Evolutionary conservation across 2,329 filamentous ascomycete genomes (phyloP).

Genomic region (Magnaporthiopsis incrustans): DNA sequence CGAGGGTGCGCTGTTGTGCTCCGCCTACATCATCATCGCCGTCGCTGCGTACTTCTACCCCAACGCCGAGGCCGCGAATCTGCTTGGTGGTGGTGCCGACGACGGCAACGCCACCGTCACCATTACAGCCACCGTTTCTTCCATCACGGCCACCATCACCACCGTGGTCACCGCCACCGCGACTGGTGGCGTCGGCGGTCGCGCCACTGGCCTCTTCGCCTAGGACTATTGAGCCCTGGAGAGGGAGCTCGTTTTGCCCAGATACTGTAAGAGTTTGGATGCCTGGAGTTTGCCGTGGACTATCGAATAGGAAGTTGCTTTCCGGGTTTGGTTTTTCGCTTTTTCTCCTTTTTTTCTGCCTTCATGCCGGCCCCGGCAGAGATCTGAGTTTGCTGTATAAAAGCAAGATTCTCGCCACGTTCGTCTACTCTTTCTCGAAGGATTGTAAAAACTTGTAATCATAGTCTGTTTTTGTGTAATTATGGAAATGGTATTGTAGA

Average conservation of each 20-base stretch:
- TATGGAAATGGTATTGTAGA: not conserved
- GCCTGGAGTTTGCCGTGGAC: not conserved
- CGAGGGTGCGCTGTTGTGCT: slow-evolving; percentile 21
- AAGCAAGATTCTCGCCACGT: too few relatives aligned
- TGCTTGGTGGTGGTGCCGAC: slow-evolving; percentile 14
- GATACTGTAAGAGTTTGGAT: not conserved
- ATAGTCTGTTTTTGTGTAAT: not conserved
- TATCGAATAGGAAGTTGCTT: too few relatives aligned
- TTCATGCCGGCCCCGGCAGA: too few relatives aligned
- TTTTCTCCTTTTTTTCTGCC: too few relatives aligned
- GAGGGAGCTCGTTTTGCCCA: not conserved
- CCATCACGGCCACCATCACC: not conserved
- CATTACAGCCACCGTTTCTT: not conserved
- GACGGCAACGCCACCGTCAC: not conserved
- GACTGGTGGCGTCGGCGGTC: not conserved
- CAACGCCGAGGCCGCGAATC: slow-evolving; percentile 14
- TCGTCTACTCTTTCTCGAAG: not conserved
- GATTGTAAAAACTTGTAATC: not conserved
- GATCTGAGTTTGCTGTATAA: too few relatives aligned
- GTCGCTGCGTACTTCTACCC: slow-evolving; percentile 20
- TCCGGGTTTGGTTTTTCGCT: too few relatives aligned
- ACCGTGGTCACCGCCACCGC: not conserved
- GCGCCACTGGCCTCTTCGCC: not conserved
- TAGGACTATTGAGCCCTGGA: not conserved
- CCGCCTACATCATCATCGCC: slow-evolving; percentile 21